Percentiles rank a stretch among this genome's conserved stretches.
Evolutionary conservation across 2,329 filamentous ascomycete species (phyloP).

Genomic region (Pezicula neosporulosa): DNA sequence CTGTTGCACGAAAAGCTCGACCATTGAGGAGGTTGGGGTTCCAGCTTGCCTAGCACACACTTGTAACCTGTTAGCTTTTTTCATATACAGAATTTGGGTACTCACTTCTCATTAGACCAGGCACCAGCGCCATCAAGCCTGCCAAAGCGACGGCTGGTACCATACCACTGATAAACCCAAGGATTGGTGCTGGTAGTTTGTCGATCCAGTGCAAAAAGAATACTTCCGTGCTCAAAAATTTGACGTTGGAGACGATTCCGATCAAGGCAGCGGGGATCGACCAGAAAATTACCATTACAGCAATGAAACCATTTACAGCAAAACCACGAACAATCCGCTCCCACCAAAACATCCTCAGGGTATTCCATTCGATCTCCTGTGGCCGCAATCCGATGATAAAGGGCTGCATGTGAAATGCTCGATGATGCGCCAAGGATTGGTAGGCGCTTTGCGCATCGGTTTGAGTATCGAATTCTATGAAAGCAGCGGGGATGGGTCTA

Average conservation of each 20-base stretch:
- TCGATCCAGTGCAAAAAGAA: slow-evolving; percentile 56
- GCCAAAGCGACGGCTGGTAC: slow-evolving; percentile 58
- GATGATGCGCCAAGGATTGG: slow-evolving; percentile 61
- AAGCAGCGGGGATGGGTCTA: slow-evolving; percentile 54
- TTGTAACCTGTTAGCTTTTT: slow-evolving; percentile 21
- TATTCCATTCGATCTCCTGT: slow-evolving; percentile 63
- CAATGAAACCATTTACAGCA: slow-evolving; percentile 47
- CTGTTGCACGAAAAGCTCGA: slow-evolving; percentile 61
- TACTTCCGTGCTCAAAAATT: slow-evolving; percentile 47
- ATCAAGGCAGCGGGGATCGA: slow-evolving; percentile 64
- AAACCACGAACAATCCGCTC: slow-evolving; percentile 53
- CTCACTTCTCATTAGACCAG: slow-evolving; percentile 55
- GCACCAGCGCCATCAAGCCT: slow-evolving; percentile 57
- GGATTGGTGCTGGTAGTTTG: slow-evolving; percentile 47
- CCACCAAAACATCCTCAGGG: slow-evolving; percentile 61
- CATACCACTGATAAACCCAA: slow-evolving; percentile 60
- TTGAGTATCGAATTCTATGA: slow-evolving; percentile 62
- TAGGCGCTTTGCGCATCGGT: slow-evolving; percentile 60
- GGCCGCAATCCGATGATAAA: slow-evolving; percentile 61
- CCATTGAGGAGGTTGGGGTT: slow-evolving; percentile 51
- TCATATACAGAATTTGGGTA: slow-evolving; percentile 7
- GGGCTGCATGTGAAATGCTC: slow-evolving; percentile 59
- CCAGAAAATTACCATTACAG: slow-evolving; percentile 63
- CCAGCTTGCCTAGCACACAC: slow-evolving; percentile 58
- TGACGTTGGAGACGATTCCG: slow-evolving; percentile 61